phyloP scores from a whole-genome alignment of 2,329 filamentous ascomycete species.

The Trichoderma atrobrunneum region DNA sequence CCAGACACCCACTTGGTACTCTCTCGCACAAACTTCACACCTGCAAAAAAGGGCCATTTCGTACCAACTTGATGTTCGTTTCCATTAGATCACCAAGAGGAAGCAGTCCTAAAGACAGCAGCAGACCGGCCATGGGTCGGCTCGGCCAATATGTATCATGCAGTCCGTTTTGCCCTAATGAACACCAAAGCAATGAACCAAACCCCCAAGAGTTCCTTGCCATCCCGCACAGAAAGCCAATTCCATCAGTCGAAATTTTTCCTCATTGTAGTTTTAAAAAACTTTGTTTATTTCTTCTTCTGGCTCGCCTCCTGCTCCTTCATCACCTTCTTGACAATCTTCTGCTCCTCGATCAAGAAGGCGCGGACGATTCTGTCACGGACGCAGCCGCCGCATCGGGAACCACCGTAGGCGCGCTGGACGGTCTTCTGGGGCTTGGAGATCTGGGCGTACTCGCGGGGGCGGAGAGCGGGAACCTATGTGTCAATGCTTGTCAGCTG shows the following conservation, averaged over 20 bases:
- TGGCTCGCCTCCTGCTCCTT: conserved; percentile 87
- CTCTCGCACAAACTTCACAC: not conserved
- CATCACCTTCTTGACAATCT: conserved; percentile 99
- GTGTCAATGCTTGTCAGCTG: conserved; percentile 20
- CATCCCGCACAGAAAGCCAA: conserved; percentile 36
- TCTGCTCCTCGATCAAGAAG: conserved; percentile 99
- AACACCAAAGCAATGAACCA: conserved; percentile 55
- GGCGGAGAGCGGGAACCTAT: conserved; percentile 91
- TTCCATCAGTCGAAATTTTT: conserved; percentile 27
- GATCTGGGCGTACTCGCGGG: conserved; percentile 95
- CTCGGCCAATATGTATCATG: conserved; percentile 44
- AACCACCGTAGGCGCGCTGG: conserved; percentile 96
- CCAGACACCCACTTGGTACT: too few relatives aligned
- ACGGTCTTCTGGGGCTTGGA: conserved; percentile 99
- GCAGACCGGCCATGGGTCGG: conserved; percentile 40
- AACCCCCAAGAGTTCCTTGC: conserved; percentile 37
- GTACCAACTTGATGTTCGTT: conserved; percentile 40
- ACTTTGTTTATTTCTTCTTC: conserved; percentile 64
- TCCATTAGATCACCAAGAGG: conserved; percentile 47
- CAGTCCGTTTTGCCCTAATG: conserved; percentile 49
- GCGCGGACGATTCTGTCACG: conserved; percentile 96
- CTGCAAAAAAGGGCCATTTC: conserved; percentile 18
- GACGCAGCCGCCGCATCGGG: conserved; percentile 97
- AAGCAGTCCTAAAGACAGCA: conserved; percentile 45
- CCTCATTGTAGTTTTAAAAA: not conserved